Conservation (phyloP, 2,329 filamentous ascomycete genomes). For the Fusarium armeniacum region DNA sequence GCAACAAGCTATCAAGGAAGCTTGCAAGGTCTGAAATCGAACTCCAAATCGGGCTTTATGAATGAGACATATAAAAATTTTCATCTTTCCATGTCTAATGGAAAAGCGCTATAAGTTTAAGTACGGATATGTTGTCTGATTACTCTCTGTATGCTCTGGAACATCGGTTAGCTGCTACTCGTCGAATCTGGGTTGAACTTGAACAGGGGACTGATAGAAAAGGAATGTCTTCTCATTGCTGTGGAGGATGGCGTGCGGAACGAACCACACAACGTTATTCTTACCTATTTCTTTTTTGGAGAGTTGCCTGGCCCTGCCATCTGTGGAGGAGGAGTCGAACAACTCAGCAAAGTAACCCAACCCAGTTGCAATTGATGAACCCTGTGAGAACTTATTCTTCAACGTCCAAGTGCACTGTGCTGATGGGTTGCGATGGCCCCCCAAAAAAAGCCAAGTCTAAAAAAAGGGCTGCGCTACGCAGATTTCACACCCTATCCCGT, state of each 20-base stretch:
- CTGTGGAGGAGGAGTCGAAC: conserved; percentile 4
- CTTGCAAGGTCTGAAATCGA: conserved; percentile 29
- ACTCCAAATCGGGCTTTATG: conserved; percentile 21
- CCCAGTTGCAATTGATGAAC: conserved; percentile 17
- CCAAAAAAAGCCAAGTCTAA: conserved; percentile 22
- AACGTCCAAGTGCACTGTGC: conserved; percentile 18
- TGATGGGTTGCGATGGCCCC: neutral
- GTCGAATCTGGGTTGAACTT: neutral
- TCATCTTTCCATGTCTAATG: conserved; percentile 12
- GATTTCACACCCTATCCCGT: conserved; percentile 33
- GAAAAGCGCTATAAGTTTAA: neutral
- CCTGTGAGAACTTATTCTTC: conserved; percentile 31
- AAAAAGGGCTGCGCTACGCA: conserved; percentile 39
- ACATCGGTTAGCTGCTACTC: conserved; percentile 20
- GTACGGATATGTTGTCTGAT: neutral
- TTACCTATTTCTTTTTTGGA: neutral
- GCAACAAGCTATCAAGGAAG: conserved; percentile 28
- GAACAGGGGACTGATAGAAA: conserved; percentile 19
- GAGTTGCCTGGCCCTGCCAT: conserved; percentile 19
- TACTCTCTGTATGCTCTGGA: conserved; percentile 5
- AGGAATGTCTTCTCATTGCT: conserved; percentile 33
- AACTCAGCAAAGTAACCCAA: conserved; percentile 44
- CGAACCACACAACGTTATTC: conserved; percentile 33
- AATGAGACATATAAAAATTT: conserved; percentile 24
- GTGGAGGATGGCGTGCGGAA: conserved; percentile 41